Base-by-base conservation (phyloP, 2,329 filamentous ascomycete species). In the Diaporthe eres region DNA sequence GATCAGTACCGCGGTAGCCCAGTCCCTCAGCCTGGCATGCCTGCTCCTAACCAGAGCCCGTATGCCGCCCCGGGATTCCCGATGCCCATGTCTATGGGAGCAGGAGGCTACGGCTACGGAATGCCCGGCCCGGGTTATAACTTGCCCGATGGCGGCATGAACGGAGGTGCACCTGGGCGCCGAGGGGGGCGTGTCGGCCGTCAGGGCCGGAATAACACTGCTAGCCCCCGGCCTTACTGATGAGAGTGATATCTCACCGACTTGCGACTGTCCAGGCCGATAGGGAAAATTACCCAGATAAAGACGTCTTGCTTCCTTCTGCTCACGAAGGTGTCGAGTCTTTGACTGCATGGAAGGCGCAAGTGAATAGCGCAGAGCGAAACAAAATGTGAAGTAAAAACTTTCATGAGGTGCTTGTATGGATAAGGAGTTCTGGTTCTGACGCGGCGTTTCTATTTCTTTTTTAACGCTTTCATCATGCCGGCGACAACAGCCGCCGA, bases 1-100 rank as follows among this genome's bases (percentile, higher is more conserved):
- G 90, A 92, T 49, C 89, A 90, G 79, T 92, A 89, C 80, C 88
- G 90, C 77, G 87, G 87, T 71, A 90, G 86, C 79, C 87, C 89
- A 0, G 87, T 88, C 58, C 71, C 71, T 57, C 71, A 73, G 13
- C 58, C 71, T 13, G 71, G 71, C 49, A 89, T 88, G 78, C 85
- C 86, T 10, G 82, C 86, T 57, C 80, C 83, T 77, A 83, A 83
- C 31, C 87, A 87, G 77, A 84, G 85, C 53, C 84, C 84, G 13
- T 90, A 88, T 74, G 85, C 85, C 17, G 86, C 88, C 10, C 87
- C 88, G 10, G 89, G 88, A 19, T 90, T 90, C 78, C 83, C 84
- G 58, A 85, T 82, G 79, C 81, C 80, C 31, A 83, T 89, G 82
- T 82, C 72, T 44, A 76, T 77, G 76, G 55, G 82, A 75, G 86